Base-by-base conservation (phyloP, 2,329 filamentous ascomycete species). In the Scleromitrula shiraiana region DNA sequence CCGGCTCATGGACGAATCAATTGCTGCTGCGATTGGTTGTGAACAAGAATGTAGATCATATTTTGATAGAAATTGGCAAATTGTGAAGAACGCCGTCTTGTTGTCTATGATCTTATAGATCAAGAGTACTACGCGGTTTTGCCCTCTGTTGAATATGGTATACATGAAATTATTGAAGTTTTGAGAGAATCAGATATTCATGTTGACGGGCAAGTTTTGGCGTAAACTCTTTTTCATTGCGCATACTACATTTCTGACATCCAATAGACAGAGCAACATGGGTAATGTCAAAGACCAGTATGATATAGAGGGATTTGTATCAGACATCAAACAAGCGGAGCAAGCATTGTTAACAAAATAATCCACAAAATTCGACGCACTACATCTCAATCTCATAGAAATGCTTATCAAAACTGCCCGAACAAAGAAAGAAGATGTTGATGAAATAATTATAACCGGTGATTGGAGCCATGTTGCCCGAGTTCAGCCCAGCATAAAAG, bases 1-100 rank as follows among this genome's bases (percentile, higher is more conserved):
- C 66, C 80, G 81, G 71, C 83, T 85, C 68, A 83, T 85, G 68
- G 85, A 84, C 72, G 82, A 85, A 70, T 81, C 82, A 43, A 85
- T 80, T 55, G 82, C 82, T 59, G 81, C 81, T 56, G 82, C 80
- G 55, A 84, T 85, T 61, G 82, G 80, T 52, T 85, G 85, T 66
- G 78, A 79, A 73, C 8, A 8, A 32, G n/a, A 7, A 33, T 17
- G 75, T 85, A n/a, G n/a, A n/a, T n/a, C n/a, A n/a, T n/a, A n/a
- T n/a, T n/a, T n/a, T n/a, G n/a, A n/a, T n/a, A n/a, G n/a, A n/a
- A n/a, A n/a, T n/a, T n/a, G n/a, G n/a, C n/a, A n/a, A n/a, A n/a
- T n/a, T n/a, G n/a, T 51, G 30, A 43, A 4, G 32, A 44, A 5
- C 17, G 27, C 4, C 35, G 15, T 9, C 36, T 49, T 19, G 7